Base-by-base conservation (phyloP, 2,329 filamentous ascomycete genomes). In the Waltergamsia citrina region DNA sequence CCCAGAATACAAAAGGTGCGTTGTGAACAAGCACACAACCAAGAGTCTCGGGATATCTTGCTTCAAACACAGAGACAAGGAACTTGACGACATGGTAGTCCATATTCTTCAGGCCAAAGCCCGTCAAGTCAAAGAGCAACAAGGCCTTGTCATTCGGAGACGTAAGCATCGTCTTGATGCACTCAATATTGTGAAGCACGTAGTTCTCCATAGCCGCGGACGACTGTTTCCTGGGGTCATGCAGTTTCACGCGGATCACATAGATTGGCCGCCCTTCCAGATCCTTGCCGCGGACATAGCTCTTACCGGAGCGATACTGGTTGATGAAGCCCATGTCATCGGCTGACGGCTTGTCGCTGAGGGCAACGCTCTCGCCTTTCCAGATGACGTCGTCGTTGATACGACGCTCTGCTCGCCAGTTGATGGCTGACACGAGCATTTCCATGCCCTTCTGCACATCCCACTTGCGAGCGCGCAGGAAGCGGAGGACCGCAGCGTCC, bases 1-100 rank as follows among this genome's bases (percentile, higher is more conserved):
- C 51, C 44, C 59, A 63, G 59, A 86, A 85, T 30, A 85, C 62
- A 73, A 80, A 85, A 4, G 81, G 81, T 0, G 81, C 72, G 50
- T 85, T 84, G 62, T 85, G 82, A 29, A 86, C 77, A 27, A 85
- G 70, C 4, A 85, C 77, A 2, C 70, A 62, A 24, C 79, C 81
- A 3, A 86, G 63, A 1, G 75, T 81, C 51, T 86, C 81, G 2
- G 81, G 81, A 46, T 85, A 86, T 48, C 85, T 82, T 32, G 81
- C 80, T 58, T 86, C 81, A 46, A 86, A 83, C 48, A 79, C 81
- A 45, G 84, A 81, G 56, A 85, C 82, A 62, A 86, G 81, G 59
- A 85, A 85, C 45, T 83, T 85, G 33, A 85, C 77, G 0, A 81
- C 79, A 0, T 75, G 68, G 51, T 85, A 85, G 54, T 86, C 81